Conservation (phyloP, 1,284 basidiomycete genomes). For the Phellinidium pouzarii region DNA sequence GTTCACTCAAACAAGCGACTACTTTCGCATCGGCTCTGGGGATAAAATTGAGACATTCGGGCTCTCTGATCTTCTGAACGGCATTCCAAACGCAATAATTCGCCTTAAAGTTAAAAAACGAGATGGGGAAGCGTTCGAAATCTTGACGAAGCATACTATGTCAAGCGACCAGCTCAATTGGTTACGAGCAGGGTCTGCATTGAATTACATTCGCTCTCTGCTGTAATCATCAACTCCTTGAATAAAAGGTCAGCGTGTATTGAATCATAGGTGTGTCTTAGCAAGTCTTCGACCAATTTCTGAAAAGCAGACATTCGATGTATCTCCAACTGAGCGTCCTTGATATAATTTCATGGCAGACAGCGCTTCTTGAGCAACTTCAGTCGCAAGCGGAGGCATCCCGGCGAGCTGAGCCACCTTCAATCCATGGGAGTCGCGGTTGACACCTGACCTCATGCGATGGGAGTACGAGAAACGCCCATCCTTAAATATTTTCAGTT, state of each 20-base stretch:
- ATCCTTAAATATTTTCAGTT: slow-evolving; percentile 39
- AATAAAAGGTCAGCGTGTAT: background rate
- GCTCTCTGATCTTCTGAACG: slow-evolving; percentile 50
- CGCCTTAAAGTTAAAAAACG: slow-evolving; percentile 66
- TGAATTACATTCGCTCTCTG: slow-evolving; percentile 74
- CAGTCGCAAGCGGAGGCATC: slow-evolving; percentile 63
- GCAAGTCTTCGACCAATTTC: slow-evolving; percentile 18
- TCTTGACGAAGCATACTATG: slow-evolving; percentile 83
- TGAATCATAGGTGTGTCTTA: slow-evolving; percentile 5
- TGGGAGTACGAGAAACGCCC: slow-evolving; percentile 82
- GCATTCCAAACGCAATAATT: slow-evolving; percentile 45
- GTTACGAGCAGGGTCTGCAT: slow-evolving; percentile 79
- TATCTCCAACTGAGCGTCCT: slow-evolving; percentile 21
- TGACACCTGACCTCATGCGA: slow-evolving; percentile 75
- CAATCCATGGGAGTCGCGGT: slow-evolving; percentile 87
- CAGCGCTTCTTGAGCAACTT: slow-evolving; percentile 50
- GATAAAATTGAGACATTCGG: slow-evolving; percentile 59
- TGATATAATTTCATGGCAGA: slow-evolving; percentile 31
- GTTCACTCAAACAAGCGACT: slow-evolving; percentile 84
- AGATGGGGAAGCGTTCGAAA: slow-evolving; percentile 56
- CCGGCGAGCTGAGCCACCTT: slow-evolving; percentile 88
- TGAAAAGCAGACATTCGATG: slow-evolving; percentile 22
- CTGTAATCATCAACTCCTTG: slow-evolving; percentile 22
- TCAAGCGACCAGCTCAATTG: slow-evolving; percentile 84
- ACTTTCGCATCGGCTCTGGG: slow-evolving; percentile 74